Conservation (phyloP, 495 filamentous ascomycete genomes). For the Penicillium alfredii region DNA sequence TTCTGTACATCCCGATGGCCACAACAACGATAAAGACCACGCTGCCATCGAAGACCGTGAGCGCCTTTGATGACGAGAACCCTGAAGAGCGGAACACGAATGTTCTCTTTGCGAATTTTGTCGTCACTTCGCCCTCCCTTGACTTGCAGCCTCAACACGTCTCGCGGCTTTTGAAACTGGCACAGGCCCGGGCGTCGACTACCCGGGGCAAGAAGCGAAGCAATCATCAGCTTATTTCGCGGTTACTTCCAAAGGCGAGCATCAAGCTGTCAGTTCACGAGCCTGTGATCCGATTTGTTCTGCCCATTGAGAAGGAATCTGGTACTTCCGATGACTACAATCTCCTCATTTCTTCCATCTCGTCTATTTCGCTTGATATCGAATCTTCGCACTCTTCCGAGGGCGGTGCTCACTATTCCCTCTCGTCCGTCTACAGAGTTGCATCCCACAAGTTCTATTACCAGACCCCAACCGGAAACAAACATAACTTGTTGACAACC, state of each 20-base stretch:
- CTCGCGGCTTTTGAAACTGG: slow-evolving; percentile 73
- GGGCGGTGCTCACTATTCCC: slow-evolving; percentile 77
- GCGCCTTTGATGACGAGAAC: slow-evolving; percentile 65
- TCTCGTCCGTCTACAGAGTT: slow-evolving; percentile 74
- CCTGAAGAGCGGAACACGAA: slow-evolving; percentile 89
- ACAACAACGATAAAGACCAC: slow-evolving; percentile 95
- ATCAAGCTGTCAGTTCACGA: slow-evolving; percentile 96
- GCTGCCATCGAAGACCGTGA: slow-evolving; percentile 87
- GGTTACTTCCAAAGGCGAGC: slow-evolving; percentile 86
- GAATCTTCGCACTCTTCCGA: slow-evolving; percentile 90
- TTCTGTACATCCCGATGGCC: slow-evolving; percentile 95
- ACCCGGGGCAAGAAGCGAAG: slow-evolving; percentile 40
- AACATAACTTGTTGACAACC: slow-evolving; percentile 78
- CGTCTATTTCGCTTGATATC: slow-evolving; percentile 82
- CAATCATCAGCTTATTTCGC: slow-evolving; percentile 71
- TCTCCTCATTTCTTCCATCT: slow-evolving; percentile 87
- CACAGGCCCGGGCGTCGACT: slow-evolving; percentile 51
- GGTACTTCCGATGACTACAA: slow-evolving; percentile 67
- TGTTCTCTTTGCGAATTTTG: slow-evolving; percentile 90
- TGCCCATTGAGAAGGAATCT: slow-evolving; percentile 67
- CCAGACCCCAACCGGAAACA: slow-evolving; percentile 72
- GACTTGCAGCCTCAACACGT: slow-evolving; percentile 94
- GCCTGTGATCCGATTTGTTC: slow-evolving; percentile 80
- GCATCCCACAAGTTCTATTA: slow-evolving; percentile 93
- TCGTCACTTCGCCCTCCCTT: slow-evolving; percentile 90